Conservation (phyloP, 805 yeast genomes). For the Candida nemodendra region DNA sequence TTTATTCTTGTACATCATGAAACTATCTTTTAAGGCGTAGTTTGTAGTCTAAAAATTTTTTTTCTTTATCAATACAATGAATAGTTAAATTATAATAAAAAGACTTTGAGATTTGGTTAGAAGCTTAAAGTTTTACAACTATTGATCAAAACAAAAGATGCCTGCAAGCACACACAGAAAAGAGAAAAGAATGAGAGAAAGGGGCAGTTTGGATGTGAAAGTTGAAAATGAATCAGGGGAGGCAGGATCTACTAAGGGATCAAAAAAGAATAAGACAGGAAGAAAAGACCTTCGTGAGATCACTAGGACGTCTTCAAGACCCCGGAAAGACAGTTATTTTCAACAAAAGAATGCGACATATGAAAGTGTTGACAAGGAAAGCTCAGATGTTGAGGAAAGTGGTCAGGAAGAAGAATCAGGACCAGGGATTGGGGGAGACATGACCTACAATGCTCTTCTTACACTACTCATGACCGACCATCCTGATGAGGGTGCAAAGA, state of each 20-base stretch:
- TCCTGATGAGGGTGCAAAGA: constrained; percentile 14
- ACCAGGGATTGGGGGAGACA: constrained; percentile 10
- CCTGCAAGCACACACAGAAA: constrained; percentile 20
- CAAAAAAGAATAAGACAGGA: constrained; percentile 43
- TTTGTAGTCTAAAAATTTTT: too few relatives aligned
- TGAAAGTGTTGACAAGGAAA: too few relatives aligned
- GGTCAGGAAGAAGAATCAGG: constrained; percentile 17
- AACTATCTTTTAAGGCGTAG: too few relatives aligned
- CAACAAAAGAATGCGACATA: too few relatives aligned
- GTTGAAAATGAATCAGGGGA: neutral
- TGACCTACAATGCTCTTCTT: constrained; percentile 30
- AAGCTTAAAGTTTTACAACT: too few relatives aligned
- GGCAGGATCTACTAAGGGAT: constrained; percentile 1
- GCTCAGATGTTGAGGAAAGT: constrained; percentile 8
- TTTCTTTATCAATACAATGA: too few relatives aligned
- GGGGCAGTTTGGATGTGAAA: neutral
- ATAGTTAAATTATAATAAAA: neutral
- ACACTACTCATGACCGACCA: constrained; percentile 26
- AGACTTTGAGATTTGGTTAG: neutral
- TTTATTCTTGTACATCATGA: too few relatives aligned
- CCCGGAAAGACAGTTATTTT: too few relatives aligned
- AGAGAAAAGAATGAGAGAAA: constrained; percentile 14
- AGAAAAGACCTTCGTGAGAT: constrained; percentile 61
- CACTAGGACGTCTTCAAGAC: constrained; percentile 57
- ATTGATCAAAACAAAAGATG: constrained; percentile 9